Evolutionary conservation across 345 rosid species (phyloP), one percentile per base, ranked within the genome.

Genomic region (Raphanus raphanistrum): DNA sequence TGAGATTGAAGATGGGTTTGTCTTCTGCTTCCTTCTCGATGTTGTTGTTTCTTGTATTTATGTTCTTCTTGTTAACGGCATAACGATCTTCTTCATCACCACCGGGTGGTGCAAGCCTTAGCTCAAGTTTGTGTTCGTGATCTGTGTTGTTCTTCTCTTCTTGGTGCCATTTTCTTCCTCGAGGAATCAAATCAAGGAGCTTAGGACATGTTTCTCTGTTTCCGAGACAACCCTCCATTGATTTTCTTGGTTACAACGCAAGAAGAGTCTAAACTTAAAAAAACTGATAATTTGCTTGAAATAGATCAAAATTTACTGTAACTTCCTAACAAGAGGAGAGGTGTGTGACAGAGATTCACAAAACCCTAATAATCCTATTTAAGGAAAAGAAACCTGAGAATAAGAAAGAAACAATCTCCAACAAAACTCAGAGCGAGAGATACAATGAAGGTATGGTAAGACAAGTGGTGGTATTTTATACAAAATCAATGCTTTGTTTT

Each of bases 41-140:
- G 67, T 32, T 80, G 67, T 26, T 69, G 78, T 69, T 67, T 73
- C 60, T 48, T 28, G 76, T 8, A 75, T 61, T 63, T 80, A 1
- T 29, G 62, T 31, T 62, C 33, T 31, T 63, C 45, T 28, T 81
- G 55, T 66, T 74, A 41, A 65, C 73, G 35, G 84, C 68, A 82
- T 87, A 86, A 75, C 71, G 86, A 54, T 85, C 87, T 76, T 90
- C 89, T 74, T 90, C 88, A 69, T 80, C 75, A 43, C 33, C 55
- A 58, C 94, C 96, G 0, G 99, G 99, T 38, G 90, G 97, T 84
- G 88, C 98, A 66, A 95, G 97, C 90, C 97, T 91, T 12, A 93
- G 92, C 79, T 95, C 99, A 60, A 95, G 97, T 82, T 88, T 86
- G 76, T 85, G 87, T 78, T 90, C 96, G 35, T 86, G 94, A 54